Conservation (phyloP, 176 grass and related monocot species). For the barley (Hordeum vulgare) region DNA sequence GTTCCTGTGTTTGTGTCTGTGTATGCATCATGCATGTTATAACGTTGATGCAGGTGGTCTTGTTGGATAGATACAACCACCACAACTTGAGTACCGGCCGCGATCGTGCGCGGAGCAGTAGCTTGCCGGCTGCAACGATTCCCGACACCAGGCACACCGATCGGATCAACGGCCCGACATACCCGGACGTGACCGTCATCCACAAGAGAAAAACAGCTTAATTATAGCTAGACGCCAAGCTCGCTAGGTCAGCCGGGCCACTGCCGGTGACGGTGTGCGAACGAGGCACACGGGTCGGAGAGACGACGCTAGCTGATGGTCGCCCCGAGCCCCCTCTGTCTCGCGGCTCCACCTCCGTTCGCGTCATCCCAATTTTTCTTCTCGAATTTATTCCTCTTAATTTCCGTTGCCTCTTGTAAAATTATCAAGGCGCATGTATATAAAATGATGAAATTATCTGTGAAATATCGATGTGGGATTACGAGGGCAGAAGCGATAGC, state of each 20-base stretch:
- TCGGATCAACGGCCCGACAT: background rate
- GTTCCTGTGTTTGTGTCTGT: background rate
- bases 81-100: background rate
- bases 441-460: too few relatives aligned
- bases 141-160: background rate
- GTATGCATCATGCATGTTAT: too few relatives aligned
- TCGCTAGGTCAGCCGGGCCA: background rate
- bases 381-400: too few relatives aligned
- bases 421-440: too few relatives aligned
- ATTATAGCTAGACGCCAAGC: background rate
- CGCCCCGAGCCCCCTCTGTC: too few relatives aligned
- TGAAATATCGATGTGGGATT: too few relatives aligned
- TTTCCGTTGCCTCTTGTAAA: too few relatives aligned
- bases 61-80: background rate
- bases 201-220: background rate
- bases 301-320: background rate
- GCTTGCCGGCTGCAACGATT: background rate
- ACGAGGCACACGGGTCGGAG: background rate
- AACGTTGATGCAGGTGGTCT: background rate
- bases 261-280: background rate
- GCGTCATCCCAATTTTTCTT: too few relatives aligned
- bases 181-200: background rate
- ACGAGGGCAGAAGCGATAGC: too few relatives aligned
- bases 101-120: background rate
- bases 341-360: too few relatives aligned